phyloP scores from a whole-genome alignment of 495 filamentous ascomycete genomes.

The Elasticomyces elasticus region DNA sequence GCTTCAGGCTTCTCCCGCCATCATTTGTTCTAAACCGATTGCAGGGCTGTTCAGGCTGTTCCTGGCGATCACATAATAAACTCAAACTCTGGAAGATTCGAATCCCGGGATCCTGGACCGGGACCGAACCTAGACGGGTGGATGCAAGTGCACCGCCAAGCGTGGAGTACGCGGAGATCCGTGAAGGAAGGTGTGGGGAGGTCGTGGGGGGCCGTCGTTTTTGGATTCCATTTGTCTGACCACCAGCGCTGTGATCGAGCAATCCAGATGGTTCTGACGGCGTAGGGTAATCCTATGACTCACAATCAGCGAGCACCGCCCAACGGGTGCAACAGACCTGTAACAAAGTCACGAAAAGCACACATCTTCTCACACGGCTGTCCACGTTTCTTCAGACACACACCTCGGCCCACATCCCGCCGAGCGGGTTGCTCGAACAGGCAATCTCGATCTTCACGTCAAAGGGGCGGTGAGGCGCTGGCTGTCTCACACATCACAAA shows the following conservation, averaged over 20 bases:
- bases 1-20: background rate
- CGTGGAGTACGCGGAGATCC: background rate
- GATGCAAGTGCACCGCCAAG: background rate
- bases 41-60: background rate
- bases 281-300: background rate
- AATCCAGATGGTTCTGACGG: background rate
- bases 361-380: background rate
- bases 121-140: background rate
- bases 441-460: background rate
- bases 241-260: background rate
- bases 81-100: background rate
- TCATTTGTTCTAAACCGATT: background rate
- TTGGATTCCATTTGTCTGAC: background rate
- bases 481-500: background rate
- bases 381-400: background rate
- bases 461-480: conserved; percentile 10
- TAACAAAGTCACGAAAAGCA: background rate
- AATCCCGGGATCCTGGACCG: background rate
- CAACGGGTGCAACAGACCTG: background rate
- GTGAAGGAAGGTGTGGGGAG: background rate
- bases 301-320: background rate
- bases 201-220: background rate
- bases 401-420: background rate
- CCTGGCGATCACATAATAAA: background rate
- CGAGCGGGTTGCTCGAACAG: background rate